Evolutionary conservation across 2,329 filamentous ascomycete genomes (phyloP), one percentile per base, ranked within the genome.

Genomic region (Nigrospora oryzae): DNA sequence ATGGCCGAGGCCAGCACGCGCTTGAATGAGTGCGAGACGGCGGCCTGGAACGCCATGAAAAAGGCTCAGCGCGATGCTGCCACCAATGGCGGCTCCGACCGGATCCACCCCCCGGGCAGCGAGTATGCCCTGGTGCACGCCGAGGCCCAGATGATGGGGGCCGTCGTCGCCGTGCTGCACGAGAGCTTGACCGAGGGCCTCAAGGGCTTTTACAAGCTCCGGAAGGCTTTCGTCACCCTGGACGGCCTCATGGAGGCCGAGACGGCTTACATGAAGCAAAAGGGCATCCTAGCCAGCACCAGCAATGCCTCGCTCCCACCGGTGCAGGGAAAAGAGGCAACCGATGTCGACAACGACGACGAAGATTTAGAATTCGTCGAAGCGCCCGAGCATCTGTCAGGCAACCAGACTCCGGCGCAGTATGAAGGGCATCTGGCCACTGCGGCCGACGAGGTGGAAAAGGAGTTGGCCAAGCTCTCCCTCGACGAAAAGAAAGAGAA

Each of bases 121-220:
- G 91, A 98, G 66, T 97, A 86, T 61, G 81, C 87, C 2, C 71
- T 97, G 4, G 86, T 89, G 48, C 79, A 89, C 48, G 87, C 89
- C 5, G 83, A 96, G 67, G 79, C 88, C 2, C 88, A 95, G 63
- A 73, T 96, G 50, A 95, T 96, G 84, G 78, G 80, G 46, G 90
- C 90, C 1, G 84, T 98, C 1, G 82, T 96, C 1, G 88, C 82
- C 0, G 87, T 97, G 14, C 69, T 97, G 55, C 94, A 94, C 53
- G 93, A 97, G 68, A 95, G 87, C 60, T 67, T 97, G 55, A 91
- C 90, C 0, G 93, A 97, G 62, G 89, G 83, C 14, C 79, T 97
- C 62, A 89, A 84, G 64, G 89, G 89, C 6, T 97, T 97, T 58
- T 94, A 95, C 60, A 95, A 93, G 64, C 66, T 97, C 54, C 77